A percentile compares a stretch with the other conserved stretches of the same genome.
phyloP scores from a whole-genome alignment of 2,329 filamentous ascomycete species.

The Escovopsis weberi region DNA sequence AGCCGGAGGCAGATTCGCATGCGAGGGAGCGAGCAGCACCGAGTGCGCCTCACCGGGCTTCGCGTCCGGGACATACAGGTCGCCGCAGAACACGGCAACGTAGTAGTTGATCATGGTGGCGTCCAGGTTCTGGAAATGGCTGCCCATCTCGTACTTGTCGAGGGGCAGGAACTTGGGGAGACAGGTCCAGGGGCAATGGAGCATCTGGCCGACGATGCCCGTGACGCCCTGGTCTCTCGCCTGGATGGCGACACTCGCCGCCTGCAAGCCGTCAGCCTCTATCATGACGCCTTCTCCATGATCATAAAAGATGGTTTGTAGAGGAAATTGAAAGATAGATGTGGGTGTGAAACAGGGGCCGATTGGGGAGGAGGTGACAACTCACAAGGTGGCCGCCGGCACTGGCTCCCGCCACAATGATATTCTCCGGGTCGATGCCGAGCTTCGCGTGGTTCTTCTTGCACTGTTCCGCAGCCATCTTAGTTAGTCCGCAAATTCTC shows the following conservation, averaged over 20 bases:
- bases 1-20: not conserved
- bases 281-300: too few relatives aligned
- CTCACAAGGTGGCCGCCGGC: slow-evolving; percentile 21
- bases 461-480: too few relatives aligned
- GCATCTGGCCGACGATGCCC: slow-evolving; percentile 19
- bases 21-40: not conserved
- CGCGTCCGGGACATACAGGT: slow-evolving; percentile 17
- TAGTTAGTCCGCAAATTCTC: too few relatives aligned
- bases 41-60: not conserved
- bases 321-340: too few relatives aligned
- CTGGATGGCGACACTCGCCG: not conserved
- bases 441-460: slow-evolving; percentile 7
- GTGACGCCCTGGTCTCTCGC: slow-evolving; percentile 18
- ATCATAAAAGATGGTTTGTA: too few relatives aligned
- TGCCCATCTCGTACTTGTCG: slow-evolving; percentile 21
- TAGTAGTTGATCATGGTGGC: slow-evolving; percentile 15
- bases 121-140: slow-evolving; percentile 19
- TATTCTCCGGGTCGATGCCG: slow-evolving; percentile 18
- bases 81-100: slow-evolving; percentile 21
- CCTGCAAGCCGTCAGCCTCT: not conserved
- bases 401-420: slow-evolving; percentile 21
- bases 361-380: not conserved
- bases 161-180: slow-evolving; percentile 21
- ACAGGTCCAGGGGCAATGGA: slow-evolving; percentile 21
- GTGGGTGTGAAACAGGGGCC: too few relatives aligned